These are phyloP conservation scores for Globisporangium cylindrosporum DNA, from an alignment of 352 stramenopile species.

Conservation along the genomic window DNA sequence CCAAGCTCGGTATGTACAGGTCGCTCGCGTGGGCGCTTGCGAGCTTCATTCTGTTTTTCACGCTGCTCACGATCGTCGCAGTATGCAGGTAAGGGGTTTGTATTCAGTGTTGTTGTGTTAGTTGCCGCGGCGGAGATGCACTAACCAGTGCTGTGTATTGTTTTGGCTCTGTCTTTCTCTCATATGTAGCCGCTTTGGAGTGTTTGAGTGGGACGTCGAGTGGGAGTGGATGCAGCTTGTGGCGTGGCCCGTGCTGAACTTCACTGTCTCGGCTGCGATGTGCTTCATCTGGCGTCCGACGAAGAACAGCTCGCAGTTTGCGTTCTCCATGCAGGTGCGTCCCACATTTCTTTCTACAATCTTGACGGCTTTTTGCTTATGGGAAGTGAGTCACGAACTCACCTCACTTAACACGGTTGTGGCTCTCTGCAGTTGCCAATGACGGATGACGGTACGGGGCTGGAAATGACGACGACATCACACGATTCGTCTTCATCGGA, in stretches of 20 bases:
- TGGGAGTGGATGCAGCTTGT: constrained; percentile 92
- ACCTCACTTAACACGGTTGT: background rate
- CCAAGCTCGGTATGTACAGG: constrained; percentile 89
- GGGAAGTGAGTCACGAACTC: background rate
- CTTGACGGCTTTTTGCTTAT: background rate
- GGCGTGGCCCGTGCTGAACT: constrained; percentile 90
- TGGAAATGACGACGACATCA: constrained; percentile 62
- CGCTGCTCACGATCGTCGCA: constrained; percentile 74
- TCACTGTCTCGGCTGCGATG: constrained; percentile 86
- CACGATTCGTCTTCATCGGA: constrained; percentile 49
- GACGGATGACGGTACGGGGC: constrained; percentile 52
- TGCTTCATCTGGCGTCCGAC: constrained; percentile 89
- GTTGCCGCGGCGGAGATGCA: background rate
- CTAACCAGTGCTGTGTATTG: background rate
- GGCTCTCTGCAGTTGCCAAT: constrained; percentile 50
- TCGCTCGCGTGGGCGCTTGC: constrained; percentile 74
- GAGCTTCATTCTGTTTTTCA: constrained; percentile 89
- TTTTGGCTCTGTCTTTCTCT: constrained; percentile 1
- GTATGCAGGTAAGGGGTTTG: constrained; percentile 41
- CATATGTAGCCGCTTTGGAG: constrained; percentile 50
- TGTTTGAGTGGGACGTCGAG: constrained; percentile 90
- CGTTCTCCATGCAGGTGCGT: constrained; percentile 79
- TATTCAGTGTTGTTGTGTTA: background rate
- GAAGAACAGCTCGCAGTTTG: constrained; percentile 81
- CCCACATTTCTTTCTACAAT: background rate